Evolutionary conservation across 805 yeast genomes (phyloP).

Genomic region (Yarrowia divulgata): DNA sequence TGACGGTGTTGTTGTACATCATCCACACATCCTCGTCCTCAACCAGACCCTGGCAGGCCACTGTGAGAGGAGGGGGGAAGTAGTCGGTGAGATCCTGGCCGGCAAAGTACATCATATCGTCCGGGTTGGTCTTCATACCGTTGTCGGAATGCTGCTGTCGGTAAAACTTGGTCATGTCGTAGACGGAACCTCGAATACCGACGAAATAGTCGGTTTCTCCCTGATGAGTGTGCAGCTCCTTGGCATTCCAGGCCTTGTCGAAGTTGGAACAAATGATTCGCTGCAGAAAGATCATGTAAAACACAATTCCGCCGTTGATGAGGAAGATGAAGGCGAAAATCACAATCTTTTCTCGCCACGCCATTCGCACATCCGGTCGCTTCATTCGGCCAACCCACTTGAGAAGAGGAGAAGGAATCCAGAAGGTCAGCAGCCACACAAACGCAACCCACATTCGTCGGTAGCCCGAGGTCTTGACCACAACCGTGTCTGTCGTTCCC

Average conservation of each 20-base stretch:
- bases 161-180: constrained; percentile 54
- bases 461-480: constrained; percentile 46
- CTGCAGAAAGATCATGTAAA: constrained; percentile 54
- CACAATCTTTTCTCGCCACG: constrained; percentile 55
- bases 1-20: constrained; percentile 48
- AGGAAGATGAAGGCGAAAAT: constrained; percentile 51
- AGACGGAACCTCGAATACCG: constrained; percentile 53
- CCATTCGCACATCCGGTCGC: constrained; percentile 53
- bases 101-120: constrained; percentile 52
- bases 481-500: constrained; percentile 48
- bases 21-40: constrained; percentile 48
- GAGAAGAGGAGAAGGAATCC: constrained; percentile 53
- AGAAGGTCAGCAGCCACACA: constrained; percentile 54
- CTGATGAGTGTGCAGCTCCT: constrained; percentile 51
- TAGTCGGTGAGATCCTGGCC: constrained; percentile 53
- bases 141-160: constrained; percentile 53
- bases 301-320: constrained; percentile 52
- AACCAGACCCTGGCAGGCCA: constrained; percentile 53
- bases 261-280: constrained; percentile 53
- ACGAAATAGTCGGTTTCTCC: constrained; percentile 52
- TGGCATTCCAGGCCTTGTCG: constrained; percentile 53
- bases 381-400: constrained; percentile 52
- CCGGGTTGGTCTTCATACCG: constrained; percentile 48
- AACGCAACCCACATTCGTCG: constrained; percentile 52
- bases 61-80: constrained; percentile 54